A percentile compares a stretch with the other conserved stretches of the same genome.
Evolutionary conservation across 768 basidiomycete genomes (phyloP).

Genomic region (Mycena rebaudengoi): DNA sequence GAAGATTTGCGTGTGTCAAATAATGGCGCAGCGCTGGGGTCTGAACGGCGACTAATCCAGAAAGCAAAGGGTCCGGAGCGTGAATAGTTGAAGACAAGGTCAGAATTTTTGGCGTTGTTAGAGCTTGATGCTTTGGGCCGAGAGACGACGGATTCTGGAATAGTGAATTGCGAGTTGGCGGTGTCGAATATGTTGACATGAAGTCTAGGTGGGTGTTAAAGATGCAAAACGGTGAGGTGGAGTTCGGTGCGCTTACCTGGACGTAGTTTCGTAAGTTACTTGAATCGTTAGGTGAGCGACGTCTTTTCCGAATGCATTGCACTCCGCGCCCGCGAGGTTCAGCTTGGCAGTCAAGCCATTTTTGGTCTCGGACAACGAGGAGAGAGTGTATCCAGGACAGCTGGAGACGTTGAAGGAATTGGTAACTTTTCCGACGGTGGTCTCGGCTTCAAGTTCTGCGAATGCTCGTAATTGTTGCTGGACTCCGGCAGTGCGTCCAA

Average conservation of each 20-base stretch:
- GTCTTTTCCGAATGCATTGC: slow-evolving; percentile 73
- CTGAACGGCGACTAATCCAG: slow-evolving; percentile 78
- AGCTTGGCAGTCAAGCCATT: slow-evolving; percentile 65
- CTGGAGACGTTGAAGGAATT: not conserved
- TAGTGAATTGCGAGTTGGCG: slow-evolving; percentile 66
- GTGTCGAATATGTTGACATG: slow-evolving; percentile 76
- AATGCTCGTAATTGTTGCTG: not conserved
- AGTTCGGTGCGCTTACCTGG: slow-evolving; percentile 47
- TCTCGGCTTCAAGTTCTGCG: not conserved
- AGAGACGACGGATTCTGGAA: slow-evolving; percentile 60
- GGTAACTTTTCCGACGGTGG: too few relatives aligned
- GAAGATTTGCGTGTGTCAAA: slow-evolving; percentile 77
- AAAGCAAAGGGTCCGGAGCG: slow-evolving; percentile 74
- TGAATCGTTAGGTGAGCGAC: slow-evolving; percentile 66
- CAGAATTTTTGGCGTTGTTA: slow-evolving; percentile 51
- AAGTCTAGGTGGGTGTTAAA: slow-evolving; percentile 47
- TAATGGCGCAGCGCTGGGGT: slow-evolving; percentile 60
- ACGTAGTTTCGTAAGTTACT: slow-evolving; percentile 69
- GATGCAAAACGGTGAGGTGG: not conserved
- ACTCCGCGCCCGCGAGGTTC: slow-evolving; percentile 60
- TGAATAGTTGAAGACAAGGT: slow-evolving; percentile 80
- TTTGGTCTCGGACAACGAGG: slow-evolving; percentile 49
- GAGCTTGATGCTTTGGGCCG: slow-evolving; percentile 5
- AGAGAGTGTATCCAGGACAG: slow-evolving; percentile 63
- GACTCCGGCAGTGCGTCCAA: not conserved